Evolutionary conservation across 2,329 filamentous ascomycete species (phyloP), one percentile per base, ranked within the genome.

Genomic region (Aspergillus ruber): DNA sequence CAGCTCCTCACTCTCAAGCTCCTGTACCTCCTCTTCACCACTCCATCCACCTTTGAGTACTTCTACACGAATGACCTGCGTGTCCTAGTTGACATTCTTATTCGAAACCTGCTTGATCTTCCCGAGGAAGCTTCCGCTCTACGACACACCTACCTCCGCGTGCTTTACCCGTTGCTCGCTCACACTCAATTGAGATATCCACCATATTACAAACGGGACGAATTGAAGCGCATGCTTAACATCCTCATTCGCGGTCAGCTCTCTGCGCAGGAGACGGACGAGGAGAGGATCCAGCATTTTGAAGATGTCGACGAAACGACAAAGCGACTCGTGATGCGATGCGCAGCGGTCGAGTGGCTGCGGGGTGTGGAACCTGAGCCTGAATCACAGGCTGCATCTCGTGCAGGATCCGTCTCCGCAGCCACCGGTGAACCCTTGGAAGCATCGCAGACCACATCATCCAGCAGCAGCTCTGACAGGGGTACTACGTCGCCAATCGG

Each of bases 31-130:
- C 79, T 98, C 8, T 98, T 98, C 70, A 95, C 90, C 4, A 97
- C 89, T 8, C 83, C 83, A 48, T 81, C 86, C 13, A 98, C 93
- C 0, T 89, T 93, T 66, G 93, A 98, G 70, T 98, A 97, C 69
- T 98, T 98, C 64, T 98, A 97, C 69, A 96, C 90, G 23, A 98
- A 98, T 64, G 93, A 98, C 62, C 77, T 98, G 25, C 87, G 89
- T 49, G 93, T 98, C 4, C 80, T 98, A 13, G 78, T 97, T 42
- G 93, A 98, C 63, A 93, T 98, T 54, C 90, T 98, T 49, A 88
- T 98, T 51, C 87, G 93, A 39, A 98, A 98, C 61, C 76, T 98
- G n/a, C 83, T 97, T 60, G 93, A 98, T 65, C 76, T 98, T 7
- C 93, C 94, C 0, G 85, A 91, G 60, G 91, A 95, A 64, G 83